Base-by-base conservation (phyloP, 2,329 filamentous ascomycete species). In the Fonsecaea nubica region DNA sequence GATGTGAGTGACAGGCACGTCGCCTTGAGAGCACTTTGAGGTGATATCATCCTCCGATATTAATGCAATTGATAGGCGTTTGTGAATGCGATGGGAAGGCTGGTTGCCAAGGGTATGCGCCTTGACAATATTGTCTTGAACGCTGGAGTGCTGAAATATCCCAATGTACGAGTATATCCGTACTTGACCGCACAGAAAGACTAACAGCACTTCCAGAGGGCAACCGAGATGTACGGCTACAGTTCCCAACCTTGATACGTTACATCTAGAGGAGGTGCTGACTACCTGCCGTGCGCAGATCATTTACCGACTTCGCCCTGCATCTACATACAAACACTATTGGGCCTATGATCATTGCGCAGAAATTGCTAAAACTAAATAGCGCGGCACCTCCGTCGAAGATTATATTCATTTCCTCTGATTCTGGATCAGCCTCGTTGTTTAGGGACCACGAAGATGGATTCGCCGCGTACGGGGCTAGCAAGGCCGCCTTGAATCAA, bases 291-390 rank as follows among this genome's bases (percentile, higher is more conserved):
- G 18, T 3, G 18, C n/a, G 18, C 58, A 85, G 84, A 59, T 82
- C 84, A 6, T 86, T 84, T 73, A 76, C 81, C 36, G 79, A 83
- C 52, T 86, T 87, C 67, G 79, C 82, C 10, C 80, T 84, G 66
- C 85, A 87, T 70, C 77, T 87, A 4, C 80, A 85, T 62, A 86
- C 84, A 48, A 87, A 87, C 73, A 85, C 84, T 15, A 84, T 88
- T 63, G 85, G 85, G 0, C 85, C 85, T n/a, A 84, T 87, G 66
- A 81, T 87, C 65, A 80, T 80, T 42, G 85, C 85, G 1, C 83
- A 86, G 66, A 80, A 81, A 62, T 76, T 87, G 3, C 78, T 87
- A 0, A 76, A 81, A 60, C 79, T 82, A 12, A 77, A 76, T 56
- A 79, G 80, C 8, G 76, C 76, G 38, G 81, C 83, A 15, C 78